Base-by-base conservation (phyloP, 306 rosid species). In the Trifolium pratense region DNA sequence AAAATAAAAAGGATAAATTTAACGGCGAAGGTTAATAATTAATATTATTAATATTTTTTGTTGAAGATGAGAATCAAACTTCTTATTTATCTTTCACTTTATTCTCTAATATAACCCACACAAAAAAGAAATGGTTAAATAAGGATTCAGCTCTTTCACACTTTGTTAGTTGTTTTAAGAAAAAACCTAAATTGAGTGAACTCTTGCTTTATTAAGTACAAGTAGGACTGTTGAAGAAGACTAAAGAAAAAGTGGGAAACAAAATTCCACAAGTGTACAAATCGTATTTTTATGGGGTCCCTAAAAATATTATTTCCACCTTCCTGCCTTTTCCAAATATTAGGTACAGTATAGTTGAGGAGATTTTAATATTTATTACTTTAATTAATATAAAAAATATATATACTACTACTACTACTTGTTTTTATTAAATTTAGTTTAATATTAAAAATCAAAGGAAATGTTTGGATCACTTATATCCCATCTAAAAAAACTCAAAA, bases 251-350 rank as follows among this genome's bases (percentile, higher is more conserved):
- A 42, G 76, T 11, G 60, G 75, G 7, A 11, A 64, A 45, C 42
- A 58, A 62, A 37, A 12, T 21, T 40, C 10, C n/a, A 29, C n/a
- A 39, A 80, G 49, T 32, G 68, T 16, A 56, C 77, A 80, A 75
- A 75, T 61, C 65, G 73, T 66, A 75, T 80, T 70, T 69, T 75
- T 9, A 36, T 52, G 84, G 77, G 77, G 77, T 53, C 80, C 76
- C 76, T 62, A 63, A 80, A 60, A 37, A 74, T 60, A 48, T 15
- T 68, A 25, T 79, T 58, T 37, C 61, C 55, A 25, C 4, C 37
- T 17, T 34, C 49, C 1, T 23, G 20, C 49, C 29, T 67, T 67
- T 64, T 74, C 0, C 14, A 57, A 66, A 39, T 18, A 46, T n/a
- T 68, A 9, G 5, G 10, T 36, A 73, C 45, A 21, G 25, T 25